These are phyloP conservation scores for Adansonia rubrostipa DNA, from an alignment of 441 rosid species.

Conservation along the genomic window DNA sequence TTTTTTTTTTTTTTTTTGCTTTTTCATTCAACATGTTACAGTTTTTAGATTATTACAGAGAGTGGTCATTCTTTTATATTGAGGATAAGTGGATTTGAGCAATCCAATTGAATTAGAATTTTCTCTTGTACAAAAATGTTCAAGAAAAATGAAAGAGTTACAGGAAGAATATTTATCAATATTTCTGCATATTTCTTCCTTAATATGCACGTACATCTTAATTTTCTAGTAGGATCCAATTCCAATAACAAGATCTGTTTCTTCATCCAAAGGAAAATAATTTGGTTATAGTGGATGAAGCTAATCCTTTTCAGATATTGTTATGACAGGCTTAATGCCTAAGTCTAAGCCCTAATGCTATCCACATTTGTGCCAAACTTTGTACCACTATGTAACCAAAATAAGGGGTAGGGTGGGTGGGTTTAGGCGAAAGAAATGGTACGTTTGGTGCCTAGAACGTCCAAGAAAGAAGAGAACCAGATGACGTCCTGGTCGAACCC, in stretches of 20 bases:
- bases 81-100: slow-evolving; percentile 11
- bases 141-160: background rate
- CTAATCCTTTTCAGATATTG: too few species aligned
- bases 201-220: too few species aligned
- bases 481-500: slow-evolving; percentile 66
- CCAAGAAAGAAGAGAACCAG: slow-evolving; percentile 47
- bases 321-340: too few species aligned
- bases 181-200: background rate
- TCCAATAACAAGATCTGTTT: too few species aligned
- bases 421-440: background rate
- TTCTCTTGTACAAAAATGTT: background rate
- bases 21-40: background rate
- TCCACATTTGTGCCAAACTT: too few species aligned
- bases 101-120: background rate
- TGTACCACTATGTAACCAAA: too few species aligned
- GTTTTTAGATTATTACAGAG: background rate
- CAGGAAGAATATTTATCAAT: too few species aligned
- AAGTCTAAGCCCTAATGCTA: too few species aligned
- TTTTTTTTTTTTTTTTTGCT: background rate
- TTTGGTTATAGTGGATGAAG: too few species aligned
- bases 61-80: slow-evolving; percentile 8
- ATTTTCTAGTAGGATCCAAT: too few species aligned
- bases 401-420: too few species aligned
- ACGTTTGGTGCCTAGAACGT: slow-evolving; percentile 54
- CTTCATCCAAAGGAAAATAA: too few species aligned